A percentile compares a stretch with the other conserved stretches of the same genome.
phyloP scores from a whole-genome alignment of 805 yeast genomes.

The Kluyveromyces lactis region DNA sequence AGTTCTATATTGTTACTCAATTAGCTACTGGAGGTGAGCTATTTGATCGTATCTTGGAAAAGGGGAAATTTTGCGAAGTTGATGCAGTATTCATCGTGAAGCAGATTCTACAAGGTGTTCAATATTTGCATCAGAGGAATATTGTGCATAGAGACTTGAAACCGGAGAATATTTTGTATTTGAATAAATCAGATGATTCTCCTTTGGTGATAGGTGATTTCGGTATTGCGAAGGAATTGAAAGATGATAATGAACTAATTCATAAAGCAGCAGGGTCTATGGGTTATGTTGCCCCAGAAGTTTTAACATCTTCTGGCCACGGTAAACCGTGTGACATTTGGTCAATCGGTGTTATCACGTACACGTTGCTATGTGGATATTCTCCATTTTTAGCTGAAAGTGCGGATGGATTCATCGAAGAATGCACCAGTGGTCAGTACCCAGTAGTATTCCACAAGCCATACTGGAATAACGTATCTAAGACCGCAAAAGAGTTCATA shows the following conservation, averaged over 20 bases:
- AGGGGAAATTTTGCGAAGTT: constrained; percentile 80
- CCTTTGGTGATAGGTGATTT: constrained; percentile 87
- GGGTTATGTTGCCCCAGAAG: constrained; percentile 97
- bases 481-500: constrained; percentile 75
- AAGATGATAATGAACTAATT: constrained; percentile 49
- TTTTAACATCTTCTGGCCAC: constrained; percentile 72
- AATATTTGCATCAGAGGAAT: constrained; percentile 64
- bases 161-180: constrained; percentile 84
- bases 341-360: constrained; percentile 91
- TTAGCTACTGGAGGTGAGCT: constrained; percentile 94
- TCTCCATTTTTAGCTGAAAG: constrained; percentile 86
- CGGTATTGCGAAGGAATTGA: constrained; percentile 82
- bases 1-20: constrained; percentile 89
- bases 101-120: constrained; percentile 71
- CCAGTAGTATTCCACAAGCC: constrained; percentile 81
- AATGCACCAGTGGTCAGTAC: constrained; percentile 57
- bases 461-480: constrained; percentile 77
- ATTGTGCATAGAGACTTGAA: constrained; percentile 92
- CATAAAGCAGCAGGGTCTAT: constrained; percentile 80
- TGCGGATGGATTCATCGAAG: constrained; percentile 71
- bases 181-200: constrained; percentile 49
- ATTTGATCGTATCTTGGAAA: constrained; percentile 73
- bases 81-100: constrained; percentile 73
- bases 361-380: constrained; percentile 84
- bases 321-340: constrained; percentile 95